A percentile compares a stretch with the other conserved stretches of the same genome.
These are phyloP conservation scores for Trichophyton mentagrophytes DNA, from an alignment of 2,329 filamentous ascomycete species.

Conservation along the genomic window DNA sequence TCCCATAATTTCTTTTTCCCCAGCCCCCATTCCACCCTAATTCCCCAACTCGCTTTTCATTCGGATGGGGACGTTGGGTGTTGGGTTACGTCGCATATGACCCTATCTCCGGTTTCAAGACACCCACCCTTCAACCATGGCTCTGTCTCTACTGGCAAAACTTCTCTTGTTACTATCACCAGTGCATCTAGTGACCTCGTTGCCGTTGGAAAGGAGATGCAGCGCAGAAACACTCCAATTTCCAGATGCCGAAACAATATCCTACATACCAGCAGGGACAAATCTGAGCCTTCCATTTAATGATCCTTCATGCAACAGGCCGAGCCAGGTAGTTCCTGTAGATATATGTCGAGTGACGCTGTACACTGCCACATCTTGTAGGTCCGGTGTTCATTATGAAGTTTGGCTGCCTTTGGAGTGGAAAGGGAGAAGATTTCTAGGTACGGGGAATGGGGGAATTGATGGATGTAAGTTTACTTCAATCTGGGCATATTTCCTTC, in stretches of 20 bases:
- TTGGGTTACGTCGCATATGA: not conserved
- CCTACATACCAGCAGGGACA: not conserved
- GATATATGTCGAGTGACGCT: slow-evolving; percentile 25
- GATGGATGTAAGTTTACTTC: slow-evolving; percentile 3
- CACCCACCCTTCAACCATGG: not conserved
- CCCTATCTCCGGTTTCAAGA: not conserved
- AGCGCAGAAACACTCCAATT: not conserved
- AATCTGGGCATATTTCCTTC: not conserved
- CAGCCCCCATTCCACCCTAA: not conserved
- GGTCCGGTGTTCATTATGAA: slow-evolving; percentile 30
- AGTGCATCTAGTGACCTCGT: not conserved
- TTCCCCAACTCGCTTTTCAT: not conserved
- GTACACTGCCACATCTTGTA: slow-evolving; percentile 21
- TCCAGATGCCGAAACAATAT: not conserved
- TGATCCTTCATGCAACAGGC: slow-evolving; percentile 19
- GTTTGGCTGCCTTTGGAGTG: slow-evolving; percentile 8
- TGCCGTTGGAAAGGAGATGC: not conserved
- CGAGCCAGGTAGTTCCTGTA: slow-evolving; percentile 18
- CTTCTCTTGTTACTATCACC: not conserved
- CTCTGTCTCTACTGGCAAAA: not conserved
- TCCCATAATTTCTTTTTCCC: not conserved
- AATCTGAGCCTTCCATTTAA: slow-evolving; percentile 15
- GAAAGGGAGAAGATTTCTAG: not conserved
- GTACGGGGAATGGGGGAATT: slow-evolving; percentile 5
- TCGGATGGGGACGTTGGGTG: not conserved